phyloP scores from a whole-genome alignment of 306 rosid species.

The Corylus heterophylla region DNA sequence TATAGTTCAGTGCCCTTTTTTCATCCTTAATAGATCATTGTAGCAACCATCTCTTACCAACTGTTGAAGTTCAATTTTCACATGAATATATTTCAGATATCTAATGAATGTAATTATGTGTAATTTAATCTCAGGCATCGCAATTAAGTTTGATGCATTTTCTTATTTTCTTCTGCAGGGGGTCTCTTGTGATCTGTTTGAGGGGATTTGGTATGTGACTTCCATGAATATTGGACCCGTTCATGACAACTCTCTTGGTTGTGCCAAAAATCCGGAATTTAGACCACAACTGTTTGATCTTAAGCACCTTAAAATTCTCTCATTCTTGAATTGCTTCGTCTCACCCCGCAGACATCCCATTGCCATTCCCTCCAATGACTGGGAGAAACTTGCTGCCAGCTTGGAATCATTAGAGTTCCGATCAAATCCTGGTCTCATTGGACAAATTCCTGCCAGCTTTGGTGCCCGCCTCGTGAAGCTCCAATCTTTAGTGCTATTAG shows the following conservation, averaged over 20 bases:
- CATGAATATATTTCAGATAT: not conserved
- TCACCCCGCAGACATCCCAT: conserved; percentile 44
- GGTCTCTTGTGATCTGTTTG: conserved; percentile 77
- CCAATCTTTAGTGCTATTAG: conserved; percentile 62
- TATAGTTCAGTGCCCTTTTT: too few relatives aligned
- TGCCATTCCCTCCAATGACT: conserved; percentile 52
- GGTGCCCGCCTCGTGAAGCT: conserved; percentile 60
- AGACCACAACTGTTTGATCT: conserved; percentile 59
- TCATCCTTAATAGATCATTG: not conserved
- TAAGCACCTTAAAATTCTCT: conserved; percentile 59
- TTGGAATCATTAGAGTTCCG: conserved; percentile 79
- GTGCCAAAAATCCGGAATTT: conserved; percentile 54
- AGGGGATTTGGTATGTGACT: conserved; percentile 88
- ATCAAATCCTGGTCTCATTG: conserved; percentile 66
- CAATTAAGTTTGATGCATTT: not conserved
- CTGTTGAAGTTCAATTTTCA: not conserved
- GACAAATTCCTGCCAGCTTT: conserved; percentile 55
- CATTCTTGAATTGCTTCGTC: conserved; percentile 73
- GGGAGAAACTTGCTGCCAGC: conserved; percentile 65
- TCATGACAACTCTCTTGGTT: conserved; percentile 77
- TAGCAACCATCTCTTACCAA: not conserved
- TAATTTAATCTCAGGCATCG: not conserved
- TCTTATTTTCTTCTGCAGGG: conserved; percentile 59
- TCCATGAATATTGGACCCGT: conserved; percentile 70
- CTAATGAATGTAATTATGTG: too few relatives aligned